Evolutionary conservation across 2,329 filamentous ascomycete genomes (phyloP).

Genomic region (Alternaria tenuissima): DNA sequence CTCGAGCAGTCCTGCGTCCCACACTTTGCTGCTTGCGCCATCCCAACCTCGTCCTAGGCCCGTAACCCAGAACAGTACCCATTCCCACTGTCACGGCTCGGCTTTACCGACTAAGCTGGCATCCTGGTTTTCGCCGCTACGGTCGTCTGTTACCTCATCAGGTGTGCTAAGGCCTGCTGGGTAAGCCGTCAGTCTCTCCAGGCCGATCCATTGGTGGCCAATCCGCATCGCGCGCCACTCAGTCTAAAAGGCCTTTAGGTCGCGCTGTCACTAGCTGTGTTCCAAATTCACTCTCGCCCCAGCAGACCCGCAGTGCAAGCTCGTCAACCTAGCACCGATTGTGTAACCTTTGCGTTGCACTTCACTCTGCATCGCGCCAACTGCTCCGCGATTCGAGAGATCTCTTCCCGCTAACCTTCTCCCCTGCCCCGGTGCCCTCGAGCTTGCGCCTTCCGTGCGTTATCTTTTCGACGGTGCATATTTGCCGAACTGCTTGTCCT

Average conservation of each 20-base stretch:
- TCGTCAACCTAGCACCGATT: constrained; percentile 46
- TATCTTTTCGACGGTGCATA: constrained; percentile 51
- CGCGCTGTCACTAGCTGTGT: constrained; percentile 45
- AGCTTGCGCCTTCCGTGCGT: constrained; percentile 50
- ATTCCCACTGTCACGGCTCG: constrained; percentile 48
- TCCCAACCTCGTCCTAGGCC: constrained; percentile 31
- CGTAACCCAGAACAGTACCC: constrained; percentile 37
- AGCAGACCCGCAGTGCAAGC: constrained; percentile 36
- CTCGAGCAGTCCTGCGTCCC: constrained; percentile 28
- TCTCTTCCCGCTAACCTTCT: constrained; percentile 28
- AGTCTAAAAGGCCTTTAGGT: constrained; percentile 35
- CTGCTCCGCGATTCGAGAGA: constrained; percentile 49
- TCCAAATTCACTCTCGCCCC: constrained; percentile 39
- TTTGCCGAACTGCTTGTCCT: constrained; percentile 52
- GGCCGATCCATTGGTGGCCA: constrained; percentile 43
- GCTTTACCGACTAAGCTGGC: constrained; percentile 41
- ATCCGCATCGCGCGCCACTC: constrained; percentile 49
- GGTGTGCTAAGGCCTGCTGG: constrained; percentile 44
- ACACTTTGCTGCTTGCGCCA: constrained; percentile 37
- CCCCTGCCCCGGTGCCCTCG: constrained; percentile 42
- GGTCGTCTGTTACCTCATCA: constrained; percentile 49
- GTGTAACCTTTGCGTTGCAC: constrained; percentile 50
- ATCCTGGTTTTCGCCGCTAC: constrained; percentile 32
- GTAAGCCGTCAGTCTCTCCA: constrained; percentile 41
- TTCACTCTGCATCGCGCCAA: constrained; percentile 41